These are phyloP conservation scores for Paraglomus brasilianum DNA, from an alignment of 192 early-diverging fungal genomes.

Conservation along the genomic window DNA sequence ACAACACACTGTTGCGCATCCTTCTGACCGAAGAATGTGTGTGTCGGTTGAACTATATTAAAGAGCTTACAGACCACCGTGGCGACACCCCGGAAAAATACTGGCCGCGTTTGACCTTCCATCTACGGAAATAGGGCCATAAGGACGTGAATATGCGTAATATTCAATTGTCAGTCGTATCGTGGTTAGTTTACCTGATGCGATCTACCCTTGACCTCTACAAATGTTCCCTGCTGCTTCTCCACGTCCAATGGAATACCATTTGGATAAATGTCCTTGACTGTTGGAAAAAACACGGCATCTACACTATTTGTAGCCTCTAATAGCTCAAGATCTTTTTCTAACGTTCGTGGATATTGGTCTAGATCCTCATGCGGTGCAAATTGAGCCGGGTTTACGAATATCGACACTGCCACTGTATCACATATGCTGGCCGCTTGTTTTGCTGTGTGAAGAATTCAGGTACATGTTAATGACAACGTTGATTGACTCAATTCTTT, in stretches of 20 bases:
- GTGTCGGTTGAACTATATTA: conserved; percentile 80
- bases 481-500: not conserved
- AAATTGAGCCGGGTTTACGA: conserved; percentile 99
- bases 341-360: conserved; percentile 86
- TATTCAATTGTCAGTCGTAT: not conserved
- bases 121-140: conserved; percentile 39
- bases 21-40: conserved; percentile 94
- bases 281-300: conserved; percentile 63
- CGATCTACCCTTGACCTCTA: conserved; percentile 84
- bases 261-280: conserved; percentile 89
- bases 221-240: conserved; percentile 86
- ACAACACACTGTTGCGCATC: conserved; percentile 94
- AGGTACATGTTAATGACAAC: conserved; percentile 10
- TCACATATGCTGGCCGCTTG: conserved; percentile 62
- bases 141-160: not conserved
- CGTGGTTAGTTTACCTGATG: conserved; percentile 54
- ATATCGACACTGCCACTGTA: conserved; percentile 79
- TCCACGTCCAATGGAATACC: conserved; percentile 81
- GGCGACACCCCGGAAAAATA: conserved; percentile 96
- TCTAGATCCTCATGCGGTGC: conserved; percentile 92
- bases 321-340: conserved; percentile 71
- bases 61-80: conserved; percentile 95
- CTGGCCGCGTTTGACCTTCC: conserved; percentile 89
- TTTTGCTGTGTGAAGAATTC: conserved; percentile 37
- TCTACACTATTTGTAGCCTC: conserved; percentile 50